Conservation (phyloP, 305 asterid species). For the Fraxinus sp. region DNA sequence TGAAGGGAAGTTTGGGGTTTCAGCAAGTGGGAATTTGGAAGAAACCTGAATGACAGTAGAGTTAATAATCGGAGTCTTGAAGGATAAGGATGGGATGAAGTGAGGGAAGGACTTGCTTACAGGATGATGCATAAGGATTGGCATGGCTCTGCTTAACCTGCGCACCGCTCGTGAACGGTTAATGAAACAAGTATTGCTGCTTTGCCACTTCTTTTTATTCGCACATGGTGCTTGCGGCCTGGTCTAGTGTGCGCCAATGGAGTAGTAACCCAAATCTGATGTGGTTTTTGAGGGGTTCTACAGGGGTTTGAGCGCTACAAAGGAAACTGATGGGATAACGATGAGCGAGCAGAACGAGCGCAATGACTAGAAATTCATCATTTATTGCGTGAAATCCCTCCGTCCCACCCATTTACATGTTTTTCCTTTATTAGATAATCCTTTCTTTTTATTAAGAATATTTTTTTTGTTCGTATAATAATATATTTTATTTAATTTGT, state of each 20-base stretch:
- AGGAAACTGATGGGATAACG: neutral
- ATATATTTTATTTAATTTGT: no score
- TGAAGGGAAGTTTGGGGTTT: conserved; percentile 33
- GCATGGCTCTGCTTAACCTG: conserved; percentile 57
- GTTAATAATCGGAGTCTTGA: conserved; percentile 17
- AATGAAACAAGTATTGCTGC: neutral
- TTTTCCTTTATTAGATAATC: no score
- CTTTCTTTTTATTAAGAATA: no score
- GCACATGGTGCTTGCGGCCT: conserved; percentile 7
- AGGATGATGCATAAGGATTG: conserved; percentile 36
- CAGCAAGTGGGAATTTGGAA: conserved; percentile 24
- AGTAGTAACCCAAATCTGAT: conserved; percentile 2
- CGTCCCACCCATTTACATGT: no score
- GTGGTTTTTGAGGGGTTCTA: neutral
- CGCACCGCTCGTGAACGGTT: conserved; percentile 28
- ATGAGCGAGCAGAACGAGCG: no score
- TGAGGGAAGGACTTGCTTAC: conserved; percentile 33
- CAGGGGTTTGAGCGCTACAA: neutral
- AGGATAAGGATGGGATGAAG: conserved; percentile 33
- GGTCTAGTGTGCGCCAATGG: conserved; percentile 22
- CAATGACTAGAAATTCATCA: no score
- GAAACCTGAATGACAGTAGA: conserved; percentile 18
- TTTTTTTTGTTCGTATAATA: no score
- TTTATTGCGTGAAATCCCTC: no score
- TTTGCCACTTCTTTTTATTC: conserved; percentile 41